A percentile compares a stretch with the other conserved stretches of the same genome.
Conservation (phyloP, 371 early-diverging fungal species). For the Basidiobolus meristosporus region DNA sequence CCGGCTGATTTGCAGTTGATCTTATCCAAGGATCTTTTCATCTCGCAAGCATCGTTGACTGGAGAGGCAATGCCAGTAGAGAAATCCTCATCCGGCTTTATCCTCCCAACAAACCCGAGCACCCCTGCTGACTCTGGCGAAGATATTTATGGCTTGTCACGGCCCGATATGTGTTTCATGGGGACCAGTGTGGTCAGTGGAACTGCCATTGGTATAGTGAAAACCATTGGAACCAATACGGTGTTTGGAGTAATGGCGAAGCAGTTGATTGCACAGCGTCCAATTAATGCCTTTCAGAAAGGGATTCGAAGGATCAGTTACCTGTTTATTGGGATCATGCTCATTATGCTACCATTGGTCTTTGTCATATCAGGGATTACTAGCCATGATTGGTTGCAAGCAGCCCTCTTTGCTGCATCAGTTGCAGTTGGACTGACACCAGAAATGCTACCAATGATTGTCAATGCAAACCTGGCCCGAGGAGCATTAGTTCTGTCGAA, state of each 20-base stretch:
- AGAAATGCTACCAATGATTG: slow-evolving; percentile 21
- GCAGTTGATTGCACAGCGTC: too few relatives aligned
- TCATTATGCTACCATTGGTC: slow-evolving; percentile 12
- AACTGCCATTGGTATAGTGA: slow-evolving; percentile 12
- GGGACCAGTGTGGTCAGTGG: slow-evolving; percentile 16
- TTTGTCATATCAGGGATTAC: slow-evolving; percentile 14
- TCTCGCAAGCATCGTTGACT: slow-evolving; percentile 13
- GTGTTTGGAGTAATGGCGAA: too few relatives aligned
- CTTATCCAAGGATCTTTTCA: slow-evolving; percentile 14
- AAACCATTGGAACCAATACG: slow-evolving; percentile 11
- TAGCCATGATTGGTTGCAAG: slow-evolving; percentile 10
- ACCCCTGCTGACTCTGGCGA: background rate
- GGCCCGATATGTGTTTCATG: slow-evolving; percentile 17
- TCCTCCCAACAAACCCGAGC: slow-evolving; percentile 6
- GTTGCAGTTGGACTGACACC: slow-evolving; percentile 23
- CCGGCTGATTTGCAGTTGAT: slow-evolving; percentile 12
- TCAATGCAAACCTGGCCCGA: slow-evolving; percentile 17
- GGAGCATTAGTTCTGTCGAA: slow-evolving; percentile 15
- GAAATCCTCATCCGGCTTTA: slow-evolving; percentile 10
- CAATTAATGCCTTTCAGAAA: too few relatives aligned
- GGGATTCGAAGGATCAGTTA: slow-evolving; percentile 14
- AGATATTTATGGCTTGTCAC: too few relatives aligned
- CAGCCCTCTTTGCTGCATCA: slow-evolving; percentile 14
- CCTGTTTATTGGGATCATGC: slow-evolving; percentile 13
- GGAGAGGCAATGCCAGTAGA: slow-evolving; percentile 19